phyloP scores from a whole-genome alignment of 108 stramenopile species.

The Parietichytrium sp. region DNA sequence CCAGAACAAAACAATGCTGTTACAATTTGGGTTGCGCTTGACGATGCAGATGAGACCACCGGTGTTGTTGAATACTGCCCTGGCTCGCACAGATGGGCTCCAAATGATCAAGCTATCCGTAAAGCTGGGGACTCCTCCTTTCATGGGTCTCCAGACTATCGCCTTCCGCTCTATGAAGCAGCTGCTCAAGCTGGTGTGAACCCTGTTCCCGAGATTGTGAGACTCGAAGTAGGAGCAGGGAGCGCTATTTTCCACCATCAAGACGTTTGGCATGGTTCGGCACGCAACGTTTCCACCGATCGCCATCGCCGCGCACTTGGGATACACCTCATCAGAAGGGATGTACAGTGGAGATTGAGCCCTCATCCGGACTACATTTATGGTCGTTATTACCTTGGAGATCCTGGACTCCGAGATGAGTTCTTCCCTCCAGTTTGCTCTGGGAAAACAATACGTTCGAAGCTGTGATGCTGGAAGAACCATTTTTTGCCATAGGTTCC shows the following conservation, averaged over 20 bases:
- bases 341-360: constrained; percentile 43
- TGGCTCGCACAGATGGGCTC: constrained; percentile 59
- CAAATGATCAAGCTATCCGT: background rate
- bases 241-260: constrained; percentile 49
- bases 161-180: background rate
- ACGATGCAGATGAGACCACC: constrained; percentile 61
- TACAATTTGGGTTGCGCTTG: constrained; percentile 70
- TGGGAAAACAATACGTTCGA: too few relatives aligned
- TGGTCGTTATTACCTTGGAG: constrained; percentile 53
- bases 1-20: constrained; percentile 53
- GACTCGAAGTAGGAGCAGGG: constrained; percentile 30
- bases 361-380: constrained; percentile 60
- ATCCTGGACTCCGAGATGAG: constrained; percentile 40
- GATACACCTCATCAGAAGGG: constrained; percentile 49
- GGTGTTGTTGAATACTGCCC: constrained; percentile 63
- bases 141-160: background rate
- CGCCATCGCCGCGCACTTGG: constrained; percentile 50
- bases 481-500: too few relatives aligned
- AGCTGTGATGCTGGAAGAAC: too few relatives aligned
- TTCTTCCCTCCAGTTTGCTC: constrained; percentile 53
- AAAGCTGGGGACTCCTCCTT: background rate
- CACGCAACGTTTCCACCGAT: constrained; percentile 25
- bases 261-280: constrained; percentile 53
- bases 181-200: background rate
- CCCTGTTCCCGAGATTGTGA: background rate